These are phyloP conservation scores for Fusarium sarcochroum DNA, from an alignment of 2,329 filamentous ascomycete genomes.

Conservation along the genomic window DNA sequence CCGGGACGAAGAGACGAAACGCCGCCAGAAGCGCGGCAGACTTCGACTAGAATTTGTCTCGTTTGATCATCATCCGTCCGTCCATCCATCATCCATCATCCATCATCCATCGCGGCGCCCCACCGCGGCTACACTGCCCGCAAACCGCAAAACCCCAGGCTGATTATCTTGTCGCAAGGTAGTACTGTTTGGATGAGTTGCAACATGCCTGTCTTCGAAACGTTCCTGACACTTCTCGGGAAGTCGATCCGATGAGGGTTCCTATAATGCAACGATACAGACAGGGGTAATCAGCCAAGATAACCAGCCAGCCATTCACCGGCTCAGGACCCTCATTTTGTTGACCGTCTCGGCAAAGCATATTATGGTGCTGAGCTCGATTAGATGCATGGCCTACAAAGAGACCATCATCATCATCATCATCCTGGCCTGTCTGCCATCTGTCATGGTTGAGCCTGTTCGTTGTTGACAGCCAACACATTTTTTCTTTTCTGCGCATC, in stretches of 20 bases:
- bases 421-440: not conserved
- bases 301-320: slow-evolving; percentile 23
- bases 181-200: slow-evolving; percentile 18
- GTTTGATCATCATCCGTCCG: slow-evolving; percentile 27
- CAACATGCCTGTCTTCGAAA: slow-evolving; percentile 29
- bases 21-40: slow-evolving; percentile 43
- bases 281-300: slow-evolving; percentile 30
- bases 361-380: slow-evolving; percentile 23
- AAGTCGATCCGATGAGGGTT: slow-evolving; percentile 39
- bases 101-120: slow-evolving; percentile 14
- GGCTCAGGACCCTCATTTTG: slow-evolving; percentile 24
- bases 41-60: slow-evolving; percentile 37
- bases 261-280: slow-evolving; percentile 27
- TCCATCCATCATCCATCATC: too few species aligned
- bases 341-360: slow-evolving; percentile 34
- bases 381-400: slow-evolving; percentile 20
- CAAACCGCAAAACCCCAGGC: slow-evolving; percentile 10
- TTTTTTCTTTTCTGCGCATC: slow-evolving; percentile 29
- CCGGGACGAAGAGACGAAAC: slow-evolving; percentile 42
- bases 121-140: slow-evolving; percentile 32
- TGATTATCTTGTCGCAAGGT: slow-evolving; percentile 11
- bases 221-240: slow-evolving; percentile 39
- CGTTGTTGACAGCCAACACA: slow-evolving; percentile 28
- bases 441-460: slow-evolving; percentile 13
- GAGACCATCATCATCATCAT: slow-evolving; percentile 13